Evolutionary conservation across 73 alveolate genomes (phyloP).

Genomic region (Blepharisma japonicum): DNA sequence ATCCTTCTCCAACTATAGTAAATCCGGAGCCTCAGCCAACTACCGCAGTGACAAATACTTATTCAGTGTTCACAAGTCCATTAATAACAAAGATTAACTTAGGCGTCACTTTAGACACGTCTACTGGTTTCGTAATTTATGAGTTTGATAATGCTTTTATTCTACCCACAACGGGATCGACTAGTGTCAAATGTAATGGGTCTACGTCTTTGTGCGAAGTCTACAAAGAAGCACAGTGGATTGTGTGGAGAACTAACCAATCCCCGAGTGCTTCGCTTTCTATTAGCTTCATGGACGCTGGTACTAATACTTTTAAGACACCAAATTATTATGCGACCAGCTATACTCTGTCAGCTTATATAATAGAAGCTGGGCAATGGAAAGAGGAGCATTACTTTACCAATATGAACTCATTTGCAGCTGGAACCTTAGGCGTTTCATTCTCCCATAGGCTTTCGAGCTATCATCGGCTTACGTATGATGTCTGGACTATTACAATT

Average conservation of each 20-base stretch:
- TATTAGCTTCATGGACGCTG: constrained; percentile 9
- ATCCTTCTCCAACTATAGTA: constrained; percentile 14
- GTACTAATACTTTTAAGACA: not conserved
- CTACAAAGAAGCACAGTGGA: not conserved
- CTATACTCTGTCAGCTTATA: constrained; percentile 20
- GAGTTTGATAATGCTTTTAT: constrained; percentile 28
- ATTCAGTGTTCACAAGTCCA: constrained; percentile 14
- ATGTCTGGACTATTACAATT: constrained; percentile 21
- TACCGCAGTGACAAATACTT: not conserved
- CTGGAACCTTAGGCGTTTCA: not conserved
- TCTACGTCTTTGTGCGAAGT: not conserved
- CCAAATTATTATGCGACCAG: constrained; percentile 16
- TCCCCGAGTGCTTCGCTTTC: not conserved
- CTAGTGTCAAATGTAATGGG: constrained; percentile 16
- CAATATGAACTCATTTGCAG: not conserved
- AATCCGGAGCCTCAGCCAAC: constrained; percentile 14
- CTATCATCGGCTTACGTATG: constrained; percentile 28
- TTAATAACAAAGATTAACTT: not conserved
- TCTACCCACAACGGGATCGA: constrained; percentile 7
- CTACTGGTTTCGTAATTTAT: constrained; percentile 3
- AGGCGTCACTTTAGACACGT: not conserved
- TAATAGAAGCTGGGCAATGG: not conserved
- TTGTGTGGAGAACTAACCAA: not conserved
- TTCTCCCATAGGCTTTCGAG: not conserved
- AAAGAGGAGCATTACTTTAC: constrained; percentile 25